Conservation (phyloP, 305 asterid species). For the Solanum chacoense region DNA sequence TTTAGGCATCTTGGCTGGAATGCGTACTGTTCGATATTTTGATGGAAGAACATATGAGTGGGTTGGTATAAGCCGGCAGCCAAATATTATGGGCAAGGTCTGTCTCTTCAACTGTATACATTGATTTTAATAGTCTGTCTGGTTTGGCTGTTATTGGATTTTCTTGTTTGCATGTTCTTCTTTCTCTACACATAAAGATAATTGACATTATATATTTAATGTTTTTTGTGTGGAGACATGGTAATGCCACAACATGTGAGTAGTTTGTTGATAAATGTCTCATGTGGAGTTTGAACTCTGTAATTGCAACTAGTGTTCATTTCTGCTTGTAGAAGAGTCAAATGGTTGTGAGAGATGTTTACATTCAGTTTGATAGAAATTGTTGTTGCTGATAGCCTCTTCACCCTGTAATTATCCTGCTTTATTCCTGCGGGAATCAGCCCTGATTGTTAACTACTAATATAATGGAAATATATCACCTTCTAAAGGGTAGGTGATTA, state of each 20-base stretch:
- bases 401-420: background rate
- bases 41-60: slow-evolving; percentile 95
- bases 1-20: slow-evolving; percentile 96
- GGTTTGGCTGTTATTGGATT: background rate
- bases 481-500: background rate
- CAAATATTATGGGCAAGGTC: slow-evolving; percentile 88
- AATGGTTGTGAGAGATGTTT: background rate
- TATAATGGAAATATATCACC: background rate
- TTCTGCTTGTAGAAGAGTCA: background rate
- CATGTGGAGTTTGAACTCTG: background rate
- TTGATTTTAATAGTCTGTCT: background rate
- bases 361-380: background rate
- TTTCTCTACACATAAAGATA: background rate
- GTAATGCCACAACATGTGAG: background rate
- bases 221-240: background rate
- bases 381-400: background rate
- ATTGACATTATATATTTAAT: background rate
- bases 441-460: background rate
- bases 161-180: background rate
- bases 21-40: slow-evolving; percentile 83
- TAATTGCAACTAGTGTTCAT: background rate
- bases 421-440: background rate
- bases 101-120: slow-evolving; percentile 8
- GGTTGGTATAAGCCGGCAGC: slow-evolving; percentile 98
- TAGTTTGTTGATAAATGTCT: background rate